These are phyloP conservation scores for Nicotiana undulata DNA, from an alignment of 257 asterid species.

Conservation along the genomic window DNA sequence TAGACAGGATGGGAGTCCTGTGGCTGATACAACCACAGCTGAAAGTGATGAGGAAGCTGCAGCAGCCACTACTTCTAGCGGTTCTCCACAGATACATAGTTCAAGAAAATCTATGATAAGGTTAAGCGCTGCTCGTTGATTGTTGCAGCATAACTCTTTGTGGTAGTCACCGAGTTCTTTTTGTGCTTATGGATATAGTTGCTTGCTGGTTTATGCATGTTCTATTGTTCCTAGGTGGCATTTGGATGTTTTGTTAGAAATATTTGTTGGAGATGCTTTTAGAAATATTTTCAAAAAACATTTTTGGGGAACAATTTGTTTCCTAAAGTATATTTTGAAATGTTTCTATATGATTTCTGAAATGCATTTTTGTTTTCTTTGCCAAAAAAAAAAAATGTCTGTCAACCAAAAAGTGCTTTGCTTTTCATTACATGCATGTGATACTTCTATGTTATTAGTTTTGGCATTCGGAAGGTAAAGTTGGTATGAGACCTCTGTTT, in stretches of 20 bases:
- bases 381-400: not conserved
- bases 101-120: conserved; percentile 82
- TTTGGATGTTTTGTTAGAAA: not conserved
- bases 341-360: not conserved
- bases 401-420: not conserved
- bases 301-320: not conserved
- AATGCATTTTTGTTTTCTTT: not conserved
- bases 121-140: conserved; percentile 25
- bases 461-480: not conserved
- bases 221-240: not conserved
- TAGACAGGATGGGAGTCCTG: conserved; percentile 57
- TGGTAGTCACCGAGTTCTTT: not conserved
- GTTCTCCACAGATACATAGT: conserved; percentile 61
- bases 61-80: conserved; percentile 54
- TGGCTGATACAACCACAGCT: conserved; percentile 28
- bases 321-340: not conserved
- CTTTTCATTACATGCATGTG: not conserved
- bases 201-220: not conserved
- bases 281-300: not conserved
- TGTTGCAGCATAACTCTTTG: not conserved
- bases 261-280: not conserved
- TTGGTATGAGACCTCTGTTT: not conserved
- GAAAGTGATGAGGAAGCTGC: conserved; percentile 69
- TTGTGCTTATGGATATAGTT: not conserved
- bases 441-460: not conserved